These are phyloP conservation scores for Hanseniaspora vineae DNA, from an alignment of 805 yeast species.

Conservation along the genomic window DNA sequence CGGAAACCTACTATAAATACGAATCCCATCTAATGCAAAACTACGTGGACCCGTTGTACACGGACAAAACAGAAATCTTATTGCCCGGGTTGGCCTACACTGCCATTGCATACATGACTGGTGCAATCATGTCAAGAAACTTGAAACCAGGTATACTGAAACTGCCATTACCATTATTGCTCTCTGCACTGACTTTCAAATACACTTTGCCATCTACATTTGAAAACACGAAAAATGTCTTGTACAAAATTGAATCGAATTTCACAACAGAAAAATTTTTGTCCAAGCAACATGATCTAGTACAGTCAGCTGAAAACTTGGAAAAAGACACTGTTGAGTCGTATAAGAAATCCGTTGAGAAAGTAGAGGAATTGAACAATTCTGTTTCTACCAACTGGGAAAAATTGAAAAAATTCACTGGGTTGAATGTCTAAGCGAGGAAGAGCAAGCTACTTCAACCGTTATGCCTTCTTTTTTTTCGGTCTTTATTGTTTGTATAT, in stretches of 20 bases:
- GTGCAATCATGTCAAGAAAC: slow-evolving; percentile 46
- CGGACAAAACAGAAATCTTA: slow-evolving; percentile 39
- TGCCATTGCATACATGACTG: slow-evolving; percentile 43
- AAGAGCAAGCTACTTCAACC: neutral
- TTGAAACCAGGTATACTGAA: slow-evolving; percentile 32
- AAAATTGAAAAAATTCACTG: neutral
- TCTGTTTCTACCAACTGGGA: neutral
- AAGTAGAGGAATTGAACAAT: neutral
- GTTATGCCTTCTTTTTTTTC: too few relatives aligned
- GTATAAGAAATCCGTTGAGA: neutral
- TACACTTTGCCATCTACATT: slow-evolving; percentile 49
- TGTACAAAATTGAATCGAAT: slow-evolving; percentile 37
- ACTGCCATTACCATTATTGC: slow-evolving; percentile 34
- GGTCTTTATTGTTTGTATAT: too few relatives aligned
- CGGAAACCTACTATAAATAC: slow-evolving; percentile 14
- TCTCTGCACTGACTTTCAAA: slow-evolving; percentile 40
- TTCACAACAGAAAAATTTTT: slow-evolving; percentile 12
- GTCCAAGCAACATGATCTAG: slow-evolving; percentile 4
- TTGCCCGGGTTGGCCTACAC: slow-evolving; percentile 46
- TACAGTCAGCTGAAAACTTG: neutral
- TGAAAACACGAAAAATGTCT: slow-evolving; percentile 31
- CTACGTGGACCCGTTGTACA: slow-evolving; percentile 10
- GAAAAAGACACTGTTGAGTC: neutral
- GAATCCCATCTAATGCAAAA: slow-evolving; percentile 42
- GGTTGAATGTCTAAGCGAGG: neutral